These are phyloP conservation scores for Aspergillus leporis DNA, from an alignment of 495 filamentous ascomycete genomes.

Conservation along the genomic window DNA sequence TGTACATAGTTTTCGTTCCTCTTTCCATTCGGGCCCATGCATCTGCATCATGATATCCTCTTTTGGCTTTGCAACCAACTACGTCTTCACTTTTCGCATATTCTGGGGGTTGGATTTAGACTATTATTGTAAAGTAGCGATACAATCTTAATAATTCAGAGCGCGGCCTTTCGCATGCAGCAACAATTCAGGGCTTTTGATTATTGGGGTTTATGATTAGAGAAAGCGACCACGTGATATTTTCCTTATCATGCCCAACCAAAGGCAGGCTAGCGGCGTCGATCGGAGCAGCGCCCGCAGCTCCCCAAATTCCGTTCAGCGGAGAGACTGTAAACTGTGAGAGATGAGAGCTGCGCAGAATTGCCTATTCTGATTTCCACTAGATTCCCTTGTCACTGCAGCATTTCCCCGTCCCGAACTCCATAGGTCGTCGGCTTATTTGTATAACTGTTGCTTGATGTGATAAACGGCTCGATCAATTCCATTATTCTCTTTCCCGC, in stretches of 20 bases:
- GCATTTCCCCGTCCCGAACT: not conserved
- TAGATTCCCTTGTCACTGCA: not conserved
- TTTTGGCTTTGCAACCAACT: not conserved
- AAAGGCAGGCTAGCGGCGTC: slow-evolving; percentile 36
- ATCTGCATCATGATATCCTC: slow-evolving; percentile 11
- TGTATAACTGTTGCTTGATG: not conserved
- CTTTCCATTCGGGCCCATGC: too few species aligned
- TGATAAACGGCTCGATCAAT: not conserved
- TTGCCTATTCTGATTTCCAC: not conserved
- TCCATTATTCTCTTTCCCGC: not conserved
- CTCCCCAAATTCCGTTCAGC: slow-evolving; percentile 30
- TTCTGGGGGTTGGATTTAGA: too few species aligned
- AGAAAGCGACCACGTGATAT: slow-evolving; percentile 26
- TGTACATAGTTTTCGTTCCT: too few species aligned
- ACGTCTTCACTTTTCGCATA: not conserved
- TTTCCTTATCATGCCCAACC: slow-evolving; percentile 34
- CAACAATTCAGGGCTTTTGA: too few species aligned
- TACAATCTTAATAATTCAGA: too few species aligned
- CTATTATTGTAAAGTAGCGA: too few species aligned
- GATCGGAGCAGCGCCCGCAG: slow-evolving; percentile 31
- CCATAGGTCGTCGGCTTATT: not conserved
- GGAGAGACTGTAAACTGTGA: slow-evolving; percentile 13
- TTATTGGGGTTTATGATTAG: too few species aligned
- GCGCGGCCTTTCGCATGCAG: too few species aligned
- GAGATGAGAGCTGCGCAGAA: slow-evolving; percentile 4